phyloP scores from a whole-genome alignment of 2,329 filamentous ascomycete genomes.

The Torrubiellomyces zombiae region DNA sequence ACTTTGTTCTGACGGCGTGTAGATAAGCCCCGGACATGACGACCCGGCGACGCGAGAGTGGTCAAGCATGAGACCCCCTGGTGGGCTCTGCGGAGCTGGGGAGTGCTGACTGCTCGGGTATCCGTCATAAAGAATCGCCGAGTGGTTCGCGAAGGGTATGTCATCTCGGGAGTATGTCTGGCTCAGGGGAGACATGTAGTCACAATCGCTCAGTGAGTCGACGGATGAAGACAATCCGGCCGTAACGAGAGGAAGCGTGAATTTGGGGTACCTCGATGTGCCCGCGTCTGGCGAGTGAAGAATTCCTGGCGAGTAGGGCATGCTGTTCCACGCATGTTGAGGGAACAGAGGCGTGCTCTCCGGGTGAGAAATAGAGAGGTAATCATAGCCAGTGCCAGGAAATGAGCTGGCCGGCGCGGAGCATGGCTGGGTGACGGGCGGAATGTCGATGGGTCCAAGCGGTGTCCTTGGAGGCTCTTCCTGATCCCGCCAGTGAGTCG shows the following conservation, averaged over 20 bases:
- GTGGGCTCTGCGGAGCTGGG: constrained; percentile 37
- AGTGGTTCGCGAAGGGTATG: constrained; percentile 37
- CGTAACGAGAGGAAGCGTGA: constrained; percentile 27
- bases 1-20: constrained; percentile 42
- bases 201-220: constrained; percentile 44
- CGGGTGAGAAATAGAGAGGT: constrained; percentile 32
- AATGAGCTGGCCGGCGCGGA: constrained; percentile 30
- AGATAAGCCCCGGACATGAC: constrained; percentile 44
- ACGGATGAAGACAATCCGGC: constrained; percentile 37
- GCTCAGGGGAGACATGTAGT: constrained; percentile 44
- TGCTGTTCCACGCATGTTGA: constrained; percentile 27
- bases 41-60: constrained; percentile 37
- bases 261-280: constrained; percentile 26
- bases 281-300: constrained; percentile 16
- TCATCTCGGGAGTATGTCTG: constrained; percentile 42
- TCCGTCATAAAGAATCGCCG: constrained; percentile 39
- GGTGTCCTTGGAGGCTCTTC: constrained; percentile 16
- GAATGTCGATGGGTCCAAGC: constrained; percentile 20
- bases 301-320: constrained; percentile 27
- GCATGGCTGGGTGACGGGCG: constrained; percentile 12
- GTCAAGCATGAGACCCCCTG: constrained; percentile 36
- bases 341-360: constrained; percentile 23
- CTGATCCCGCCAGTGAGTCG: constrained; percentile 13
- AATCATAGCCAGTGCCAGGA: constrained; percentile 24
- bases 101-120: constrained; percentile 34